Evolutionary conservation across 1,284 basidiomycete species (phyloP).

Genomic region (Puccinia hordei): DNA sequence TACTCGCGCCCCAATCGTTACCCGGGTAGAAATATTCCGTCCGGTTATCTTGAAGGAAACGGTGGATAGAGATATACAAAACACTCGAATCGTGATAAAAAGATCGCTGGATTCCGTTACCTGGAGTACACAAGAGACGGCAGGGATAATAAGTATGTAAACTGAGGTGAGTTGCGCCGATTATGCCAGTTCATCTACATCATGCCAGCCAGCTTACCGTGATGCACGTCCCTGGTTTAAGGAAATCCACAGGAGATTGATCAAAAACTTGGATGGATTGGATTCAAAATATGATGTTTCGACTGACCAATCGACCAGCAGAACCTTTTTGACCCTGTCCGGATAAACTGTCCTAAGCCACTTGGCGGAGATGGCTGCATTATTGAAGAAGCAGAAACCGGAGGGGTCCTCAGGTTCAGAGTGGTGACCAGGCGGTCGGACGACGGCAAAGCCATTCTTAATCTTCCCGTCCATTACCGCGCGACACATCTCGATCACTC

Average conservation of each 20-base stretch:
- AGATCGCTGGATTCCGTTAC: slow-evolving; percentile 93
- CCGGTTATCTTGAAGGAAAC: slow-evolving; percentile 71
- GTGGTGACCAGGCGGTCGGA: slow-evolving; percentile 96
- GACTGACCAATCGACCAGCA: slow-evolving; percentile 91
- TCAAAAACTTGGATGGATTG: slow-evolving; percentile 20
- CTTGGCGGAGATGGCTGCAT: slow-evolving; percentile 83
- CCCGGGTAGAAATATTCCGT: slow-evolving; percentile 84
- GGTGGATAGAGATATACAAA: slow-evolving; percentile 93
- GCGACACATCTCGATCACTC: slow-evolving; percentile 85
- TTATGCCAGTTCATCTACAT: neutral
- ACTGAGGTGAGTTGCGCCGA: neutral
- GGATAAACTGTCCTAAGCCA: slow-evolving; percentile 64
- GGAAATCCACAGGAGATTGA: slow-evolving; percentile 13
- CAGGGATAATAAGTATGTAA: neutral
- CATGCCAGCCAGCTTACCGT: slow-evolving; percentile 66
- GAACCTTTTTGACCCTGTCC: slow-evolving; percentile 65
- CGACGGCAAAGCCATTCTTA: slow-evolving; percentile 88
- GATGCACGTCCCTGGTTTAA: slow-evolving; percentile 84
- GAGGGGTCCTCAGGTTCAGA: slow-evolving; percentile 96
- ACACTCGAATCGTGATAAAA: slow-evolving; percentile 89
- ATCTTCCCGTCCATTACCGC: slow-evolving; percentile 80
- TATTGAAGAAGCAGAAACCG: slow-evolving; percentile 99
- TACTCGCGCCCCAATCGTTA: slow-evolving; percentile 80
- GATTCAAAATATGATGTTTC: neutral
- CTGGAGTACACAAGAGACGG: slow-evolving; percentile 60